Percentiles rank a stretch among this genome's conserved stretches.
Evolutionary conservation across 1,284 basidiomycete genomes (phyloP).

Genomic region (Heterobasidion annosum): DNA sequence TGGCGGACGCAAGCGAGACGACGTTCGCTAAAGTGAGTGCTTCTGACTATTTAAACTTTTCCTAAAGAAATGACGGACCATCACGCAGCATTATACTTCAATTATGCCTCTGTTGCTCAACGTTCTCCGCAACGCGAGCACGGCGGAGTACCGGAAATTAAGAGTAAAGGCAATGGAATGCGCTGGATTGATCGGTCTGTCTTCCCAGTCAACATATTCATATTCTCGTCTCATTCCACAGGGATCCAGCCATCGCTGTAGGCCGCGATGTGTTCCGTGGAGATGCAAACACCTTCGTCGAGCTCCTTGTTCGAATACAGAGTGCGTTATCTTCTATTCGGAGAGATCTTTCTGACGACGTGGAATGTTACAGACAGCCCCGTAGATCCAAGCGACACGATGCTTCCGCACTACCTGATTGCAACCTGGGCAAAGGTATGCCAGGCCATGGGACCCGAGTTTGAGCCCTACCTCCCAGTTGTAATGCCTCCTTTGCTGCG

Average conservation of each 20-base stretch:
- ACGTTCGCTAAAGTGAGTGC: conserved; percentile 53
- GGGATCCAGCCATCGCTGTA: conserved; percentile 63
- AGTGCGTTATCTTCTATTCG: conserved; percentile 29
- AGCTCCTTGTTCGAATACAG: conserved; percentile 71
- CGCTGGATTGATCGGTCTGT: conserved; percentile 66
- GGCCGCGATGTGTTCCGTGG: conserved; percentile 69
- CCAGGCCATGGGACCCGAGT: conserved; percentile 72
- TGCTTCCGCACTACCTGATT: conserved; percentile 61
- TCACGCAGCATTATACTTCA: conserved; percentile 53
- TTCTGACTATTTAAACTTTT: neutral
- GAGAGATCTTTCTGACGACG: neutral
- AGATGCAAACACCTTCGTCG: conserved; percentile 65
- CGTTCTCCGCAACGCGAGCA: conserved; percentile 62
- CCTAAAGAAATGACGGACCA: neutral
- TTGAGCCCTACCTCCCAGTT: conserved; percentile 75
- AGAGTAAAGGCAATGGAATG: conserved; percentile 82
- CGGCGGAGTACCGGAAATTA: conserved; percentile 55
- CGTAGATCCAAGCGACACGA: conserved; percentile 53
- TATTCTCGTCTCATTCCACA: neutral
- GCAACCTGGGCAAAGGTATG: conserved; percentile 80
- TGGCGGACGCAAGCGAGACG: conserved; percentile 71
- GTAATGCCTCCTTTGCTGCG: conserved; percentile 75
- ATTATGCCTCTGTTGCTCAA: conserved; percentile 74
- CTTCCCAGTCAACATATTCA: neutral
- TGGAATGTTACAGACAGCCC: conserved; percentile 40